These are phyloP conservation scores for Pyrenochaeta sp. DNA, from an alignment of 2,329 filamentous ascomycete genomes.

Conservation along the genomic window DNA sequence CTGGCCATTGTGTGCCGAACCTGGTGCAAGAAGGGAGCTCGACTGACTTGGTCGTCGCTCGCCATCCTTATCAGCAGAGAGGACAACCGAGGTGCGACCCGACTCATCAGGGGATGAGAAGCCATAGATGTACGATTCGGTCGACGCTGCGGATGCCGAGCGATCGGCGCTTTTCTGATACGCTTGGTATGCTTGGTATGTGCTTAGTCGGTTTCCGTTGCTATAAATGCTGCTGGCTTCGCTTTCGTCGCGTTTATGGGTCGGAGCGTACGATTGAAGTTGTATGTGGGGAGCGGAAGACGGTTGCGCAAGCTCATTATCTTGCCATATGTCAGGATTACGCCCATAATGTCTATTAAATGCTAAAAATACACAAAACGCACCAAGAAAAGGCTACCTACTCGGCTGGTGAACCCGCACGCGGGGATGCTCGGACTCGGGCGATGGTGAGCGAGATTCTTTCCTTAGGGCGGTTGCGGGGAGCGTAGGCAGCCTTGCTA, in stretches of 20 bases:
- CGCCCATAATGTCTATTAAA: slow-evolving; percentile 31
- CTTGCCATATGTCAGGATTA: slow-evolving; percentile 37
- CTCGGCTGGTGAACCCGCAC: slow-evolving; percentile 36
- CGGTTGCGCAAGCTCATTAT: slow-evolving; percentile 27
- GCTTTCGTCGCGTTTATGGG: slow-evolving; percentile 41
- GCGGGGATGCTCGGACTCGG: slow-evolving; percentile 23
- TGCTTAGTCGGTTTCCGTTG: slow-evolving; percentile 32
- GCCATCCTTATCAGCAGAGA: slow-evolving; percentile 20
- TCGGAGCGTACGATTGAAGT: slow-evolving; percentile 29
- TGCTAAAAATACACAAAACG: slow-evolving; percentile 38
- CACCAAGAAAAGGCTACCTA: slow-evolving; percentile 43
- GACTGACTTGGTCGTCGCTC: slow-evolving; percentile 23
- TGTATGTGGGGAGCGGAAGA: slow-evolving; percentile 26
- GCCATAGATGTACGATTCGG: slow-evolving; percentile 25
- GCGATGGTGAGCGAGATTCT: slow-evolving; percentile 31
- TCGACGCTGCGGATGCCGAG: slow-evolving; percentile 22
- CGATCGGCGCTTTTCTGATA: slow-evolving; percentile 20
- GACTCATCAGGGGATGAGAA: slow-evolving; percentile 28
- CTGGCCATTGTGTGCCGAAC: slow-evolving; percentile 8
- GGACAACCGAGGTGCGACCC: slow-evolving; percentile 27
- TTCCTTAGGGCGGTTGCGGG: slow-evolving; percentile 31
- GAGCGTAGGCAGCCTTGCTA: slow-evolving; percentile 35
- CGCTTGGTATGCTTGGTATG: slow-evolving; percentile 24
- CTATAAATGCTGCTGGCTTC: slow-evolving; percentile 47
- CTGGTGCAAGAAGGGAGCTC: slow-evolving; percentile 27